Percentiles rank a stretch among this genome's conserved stretches.
Conservation (phyloP, 768 basidiomycete species). For the Suillus placidus region DNA sequence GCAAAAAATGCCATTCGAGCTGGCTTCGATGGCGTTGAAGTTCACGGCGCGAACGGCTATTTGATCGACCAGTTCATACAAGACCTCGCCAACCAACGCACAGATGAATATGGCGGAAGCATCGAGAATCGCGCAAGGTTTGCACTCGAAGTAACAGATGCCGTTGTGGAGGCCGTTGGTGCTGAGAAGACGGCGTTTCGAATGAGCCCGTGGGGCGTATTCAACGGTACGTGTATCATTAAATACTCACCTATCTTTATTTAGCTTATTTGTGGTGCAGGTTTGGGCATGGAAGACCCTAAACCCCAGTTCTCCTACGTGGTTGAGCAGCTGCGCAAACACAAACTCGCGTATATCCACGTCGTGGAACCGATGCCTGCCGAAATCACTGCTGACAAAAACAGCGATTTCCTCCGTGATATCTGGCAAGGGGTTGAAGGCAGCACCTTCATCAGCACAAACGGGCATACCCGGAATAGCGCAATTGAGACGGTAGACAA, state of each 20-base stretch:
- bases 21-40: constrained; percentile 51
- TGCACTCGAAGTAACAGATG: constrained; percentile 54
- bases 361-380: constrained; percentile 41
- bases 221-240: constrained; percentile 3
- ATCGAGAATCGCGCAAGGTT: constrained; percentile 64
- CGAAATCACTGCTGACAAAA: constrained; percentile 18
- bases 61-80: constrained; percentile 67
- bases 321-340: constrained; percentile 40
- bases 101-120: constrained; percentile 70
- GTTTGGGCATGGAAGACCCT: constrained; percentile 58
- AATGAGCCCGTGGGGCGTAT: constrained; percentile 55
- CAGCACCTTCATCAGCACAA: constrained; percentile 43
- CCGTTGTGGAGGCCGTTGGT: constrained; percentile 55
- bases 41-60: constrained; percentile 47
- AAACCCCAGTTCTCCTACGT: constrained; percentile 57
- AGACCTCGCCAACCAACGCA: constrained; percentile 55
- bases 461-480: constrained; percentile 45
- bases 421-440: constrained; percentile 44
- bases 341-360: constrained; percentile 55
- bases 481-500: constrained; percentile 42
- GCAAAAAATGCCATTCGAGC: constrained; percentile 40
- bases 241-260: constrained; percentile 3
- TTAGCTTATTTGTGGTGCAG: constrained; percentile 26
- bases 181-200: constrained; percentile 55
- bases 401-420: constrained; percentile 47